Percentiles rank a stretch among this genome's conserved stretches.
These are phyloP conservation scores for Wallacemonas sp. DNA, from an alignment of 208 protist species.

Conservation along the genomic window DNA sequence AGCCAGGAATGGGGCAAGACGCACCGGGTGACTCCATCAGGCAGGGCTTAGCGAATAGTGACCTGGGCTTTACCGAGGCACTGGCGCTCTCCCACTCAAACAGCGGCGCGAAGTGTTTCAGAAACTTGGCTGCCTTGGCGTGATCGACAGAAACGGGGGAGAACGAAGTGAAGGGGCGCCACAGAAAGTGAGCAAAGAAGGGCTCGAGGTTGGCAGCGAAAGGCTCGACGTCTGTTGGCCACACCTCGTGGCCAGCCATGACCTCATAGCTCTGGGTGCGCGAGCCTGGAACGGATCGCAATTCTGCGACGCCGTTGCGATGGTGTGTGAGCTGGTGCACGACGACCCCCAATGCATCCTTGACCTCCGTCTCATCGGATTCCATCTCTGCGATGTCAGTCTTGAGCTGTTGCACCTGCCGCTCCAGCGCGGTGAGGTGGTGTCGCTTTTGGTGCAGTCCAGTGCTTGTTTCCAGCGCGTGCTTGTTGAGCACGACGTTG, in stretches of 20 bases:
- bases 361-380: slow-evolving; percentile 13
- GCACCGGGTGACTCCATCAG: slow-evolving; percentile 34
- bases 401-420: slow-evolving; percentile 17
- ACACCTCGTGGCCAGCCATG: slow-evolving; percentile 5
- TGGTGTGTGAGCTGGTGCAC: slow-evolving; percentile 1
- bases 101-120: slow-evolving; percentile 44
- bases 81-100: slow-evolving; percentile 33
- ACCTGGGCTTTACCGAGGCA: slow-evolving; percentile 19
- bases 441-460: slow-evolving; percentile 4
- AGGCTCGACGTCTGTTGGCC: neutral
- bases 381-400: slow-evolving; percentile 14
- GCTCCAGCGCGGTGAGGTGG: slow-evolving; percentile 11
- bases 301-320: neutral
- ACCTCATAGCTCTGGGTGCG: slow-evolving; percentile 18
- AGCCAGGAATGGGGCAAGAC: slow-evolving; percentile 40
- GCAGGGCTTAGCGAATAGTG: slow-evolving; percentile 72
- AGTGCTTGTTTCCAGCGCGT: slow-evolving; percentile 13
- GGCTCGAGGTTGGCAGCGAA: slow-evolving; percentile 12
- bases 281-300: neutral
- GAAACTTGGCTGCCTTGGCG: slow-evolving; percentile 26
- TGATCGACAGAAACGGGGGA: neutral
- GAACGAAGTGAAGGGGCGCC: neutral
- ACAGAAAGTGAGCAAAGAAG: slow-evolving; percentile 10
- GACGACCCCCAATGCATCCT: slow-evolving; percentile 2
- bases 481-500: slow-evolving; percentile 7